Evolutionary conservation across 2,329 filamentous ascomycete species (phyloP), one percentile per base, ranked within the genome.

Genomic region (Ramularia collo-cygni): DNA sequence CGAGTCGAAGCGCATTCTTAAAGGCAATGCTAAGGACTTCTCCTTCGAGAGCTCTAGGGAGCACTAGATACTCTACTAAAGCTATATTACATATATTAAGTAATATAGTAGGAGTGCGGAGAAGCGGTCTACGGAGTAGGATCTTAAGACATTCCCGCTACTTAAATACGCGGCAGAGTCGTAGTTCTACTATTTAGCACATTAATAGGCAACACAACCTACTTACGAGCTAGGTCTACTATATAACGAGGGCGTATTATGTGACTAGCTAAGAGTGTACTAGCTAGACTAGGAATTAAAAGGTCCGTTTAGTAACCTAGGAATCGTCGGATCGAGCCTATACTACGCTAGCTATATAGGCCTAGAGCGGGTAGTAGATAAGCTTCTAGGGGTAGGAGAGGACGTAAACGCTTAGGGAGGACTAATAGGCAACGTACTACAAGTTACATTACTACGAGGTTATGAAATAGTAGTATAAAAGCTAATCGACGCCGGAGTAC

Each of bases 311-410:
- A 17, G 13, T 4, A 3, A 34, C 5, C 12, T 36, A 13, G 17
- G 26, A 4, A 19, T 29, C 18, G 16, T 41, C 28, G 29, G 35
- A 8, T 38, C 42, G 6, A 17, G 26, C 8, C 21, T 44, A 13
- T 47, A 47, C 28, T 44, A 42, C 28, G 42, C 42, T 5, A 42
- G 42, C 18, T 18, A 32, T 15, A 8, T 44, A 3, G 44, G 44
- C 5, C 35, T 42, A 3, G 18, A 27, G n/a, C 16, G 48, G 19
- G 15, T 56, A 17, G 50, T 58, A 15, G 35, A 50, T 16, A 15
- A 49, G 13, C 48, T 55, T n/a, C 30, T 53, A 13, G 38, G 42
- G 5, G 13, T 19, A 4, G 50, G 18, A 21, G 28, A 33, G 33
- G 26, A 21, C 17, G 10, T 26, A 36, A 15, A 42, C 35, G 17